Conservation (phyloP, 1,139 yeast genomes). For the Diutina mesorugosa region DNA sequence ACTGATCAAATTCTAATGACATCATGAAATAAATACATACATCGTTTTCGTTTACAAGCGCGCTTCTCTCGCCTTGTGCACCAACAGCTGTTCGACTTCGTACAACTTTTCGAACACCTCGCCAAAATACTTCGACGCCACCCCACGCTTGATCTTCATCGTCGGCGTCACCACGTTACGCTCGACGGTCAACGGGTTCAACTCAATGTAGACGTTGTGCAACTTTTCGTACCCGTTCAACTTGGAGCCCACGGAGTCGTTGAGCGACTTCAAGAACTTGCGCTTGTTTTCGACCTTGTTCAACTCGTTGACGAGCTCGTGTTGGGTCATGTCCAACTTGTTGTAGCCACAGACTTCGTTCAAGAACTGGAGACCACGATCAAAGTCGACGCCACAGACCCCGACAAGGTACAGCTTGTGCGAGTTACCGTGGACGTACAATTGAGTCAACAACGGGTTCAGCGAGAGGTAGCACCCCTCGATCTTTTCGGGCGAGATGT, state of each 20-base stretch:
- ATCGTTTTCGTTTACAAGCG: background rate
- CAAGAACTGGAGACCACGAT: constrained; percentile 5
- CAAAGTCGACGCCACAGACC: constrained; percentile 8
- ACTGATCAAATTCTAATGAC: no score
- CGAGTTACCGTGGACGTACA: constrained; percentile 8
- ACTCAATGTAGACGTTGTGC: constrained; percentile 20
- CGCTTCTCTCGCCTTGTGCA: background rate
- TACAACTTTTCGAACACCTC: constrained; percentile 12
- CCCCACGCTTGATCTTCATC: constrained; percentile 24
- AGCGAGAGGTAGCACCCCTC: constrained; percentile 8
- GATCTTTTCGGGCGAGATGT: constrained; percentile 9
- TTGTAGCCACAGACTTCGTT: constrained; percentile 3
- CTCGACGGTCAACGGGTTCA: constrained; percentile 28
- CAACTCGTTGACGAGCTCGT: constrained; percentile 6
- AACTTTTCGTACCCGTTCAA: constrained; percentile 25
- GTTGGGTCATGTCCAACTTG: constrained; percentile 4
- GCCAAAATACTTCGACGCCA: constrained; percentile 20
- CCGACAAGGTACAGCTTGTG: constrained; percentile 7
- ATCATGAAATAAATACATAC: no score
- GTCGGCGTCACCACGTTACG: constrained; percentile 30
- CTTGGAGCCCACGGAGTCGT: constrained; percentile 12
- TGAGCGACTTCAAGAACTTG: constrained; percentile 15
- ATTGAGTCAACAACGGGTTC: constrained; percentile 7
- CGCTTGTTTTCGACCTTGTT: constrained; percentile 16
- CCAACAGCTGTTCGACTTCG: constrained; percentile 4